A percentile compares a stretch with the other conserved stretches of the same genome.
Conservation (phyloP, 164 flowering plant genomes). For the Taxillus chinensis region DNA sequence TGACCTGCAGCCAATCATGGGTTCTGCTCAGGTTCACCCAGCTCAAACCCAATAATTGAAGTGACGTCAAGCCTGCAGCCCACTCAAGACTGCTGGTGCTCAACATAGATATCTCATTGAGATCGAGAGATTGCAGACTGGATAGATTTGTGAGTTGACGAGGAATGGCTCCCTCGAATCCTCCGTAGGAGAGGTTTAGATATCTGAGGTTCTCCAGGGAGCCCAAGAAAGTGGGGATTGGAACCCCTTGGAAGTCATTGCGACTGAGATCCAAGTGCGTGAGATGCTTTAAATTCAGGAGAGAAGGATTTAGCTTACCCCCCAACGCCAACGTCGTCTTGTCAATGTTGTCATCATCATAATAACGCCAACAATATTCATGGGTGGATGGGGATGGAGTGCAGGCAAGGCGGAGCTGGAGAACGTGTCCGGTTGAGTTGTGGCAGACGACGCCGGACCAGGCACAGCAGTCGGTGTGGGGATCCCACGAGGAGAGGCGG, state of each 20-base stretch:
- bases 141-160: neutral
- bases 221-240: neutral
- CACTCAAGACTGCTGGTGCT: constrained; percentile 2
- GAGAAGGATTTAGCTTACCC: neutral
- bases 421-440: no score
- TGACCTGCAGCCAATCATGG: constrained; percentile 13
- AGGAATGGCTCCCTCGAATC: neutral
- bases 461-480: no score
- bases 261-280: neutral
- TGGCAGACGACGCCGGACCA: no score
- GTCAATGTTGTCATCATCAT: no score
- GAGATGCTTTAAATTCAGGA: neutral
- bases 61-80: constrained; percentile 16
- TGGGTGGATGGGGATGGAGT: no score
- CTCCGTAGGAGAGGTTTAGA: neutral
- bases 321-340: neutral
- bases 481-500: no score
- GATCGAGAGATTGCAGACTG: neutral
- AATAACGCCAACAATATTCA: no score
- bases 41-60: constrained; percentile 15
- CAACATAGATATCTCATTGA: neutral
- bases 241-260: neutral
- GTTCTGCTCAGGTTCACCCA: constrained; percentile 4
- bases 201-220: neutral
- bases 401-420: no score